These are phyloP conservation scores for Dissoconium aciculare DNA, from an alignment of 2,329 filamentous ascomycete species.

Conservation along the genomic window DNA sequence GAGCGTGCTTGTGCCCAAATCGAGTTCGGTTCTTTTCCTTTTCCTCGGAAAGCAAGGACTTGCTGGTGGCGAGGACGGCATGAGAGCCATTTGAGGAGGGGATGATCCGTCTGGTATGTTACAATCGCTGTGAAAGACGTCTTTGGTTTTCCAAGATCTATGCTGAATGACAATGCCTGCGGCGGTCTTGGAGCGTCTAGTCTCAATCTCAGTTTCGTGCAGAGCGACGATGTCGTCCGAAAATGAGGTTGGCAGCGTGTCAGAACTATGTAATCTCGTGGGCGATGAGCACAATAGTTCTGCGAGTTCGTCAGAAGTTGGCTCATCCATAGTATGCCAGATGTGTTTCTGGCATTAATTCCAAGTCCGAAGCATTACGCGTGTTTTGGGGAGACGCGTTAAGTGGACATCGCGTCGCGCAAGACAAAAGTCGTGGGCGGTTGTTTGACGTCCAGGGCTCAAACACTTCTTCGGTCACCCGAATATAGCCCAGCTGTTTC, in stretches of 20 bases:
- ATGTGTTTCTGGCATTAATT: no score
- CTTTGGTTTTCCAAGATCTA: constrained; percentile 32
- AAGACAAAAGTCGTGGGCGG: no score
- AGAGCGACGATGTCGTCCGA: constrained; percentile 19
- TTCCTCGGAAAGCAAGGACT: constrained; percentile 30
- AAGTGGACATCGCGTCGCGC: no score
- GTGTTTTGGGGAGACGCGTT: no score
- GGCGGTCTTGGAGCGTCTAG: constrained; percentile 27
- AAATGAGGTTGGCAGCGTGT: constrained; percentile 10
- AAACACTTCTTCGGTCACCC: no score
- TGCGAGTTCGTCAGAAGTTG: constrained; percentile 8
- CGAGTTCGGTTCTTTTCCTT: constrained; percentile 19
- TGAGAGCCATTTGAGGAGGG: constrained; percentile 46
- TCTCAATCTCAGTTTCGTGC: constrained; percentile 36
- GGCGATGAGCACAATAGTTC: constrained; percentile 6
- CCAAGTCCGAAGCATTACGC: no score
- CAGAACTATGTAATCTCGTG: constrained; percentile 3
- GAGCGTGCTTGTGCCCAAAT: constrained; percentile 18
- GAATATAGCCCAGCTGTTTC: no score
- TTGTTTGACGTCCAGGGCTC: no score
- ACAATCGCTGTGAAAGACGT: constrained; percentile 36
- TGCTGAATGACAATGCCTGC: constrained; percentile 38
- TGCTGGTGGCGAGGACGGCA: constrained; percentile 40
- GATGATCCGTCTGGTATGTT: constrained; percentile 26
- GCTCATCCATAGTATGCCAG: no score